Base-by-base conservation (phyloP, 2,329 filamentous ascomycete genomes). In the Akanthomyces uredinophilus region DNA sequence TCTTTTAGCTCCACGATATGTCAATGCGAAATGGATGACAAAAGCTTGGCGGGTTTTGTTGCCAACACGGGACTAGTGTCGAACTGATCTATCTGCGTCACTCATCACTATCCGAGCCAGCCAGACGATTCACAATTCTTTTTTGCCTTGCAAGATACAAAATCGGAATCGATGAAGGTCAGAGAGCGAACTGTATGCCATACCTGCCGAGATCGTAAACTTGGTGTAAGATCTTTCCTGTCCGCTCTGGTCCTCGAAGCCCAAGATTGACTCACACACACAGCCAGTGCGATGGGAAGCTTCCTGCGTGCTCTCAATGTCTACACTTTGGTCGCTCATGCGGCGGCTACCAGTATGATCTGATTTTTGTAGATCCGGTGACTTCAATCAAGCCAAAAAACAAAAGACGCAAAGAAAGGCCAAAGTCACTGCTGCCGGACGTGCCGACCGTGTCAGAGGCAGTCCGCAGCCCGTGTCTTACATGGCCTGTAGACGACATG, bases 251-350 rank as follows among this genome's bases (percentile, higher is more conserved):
- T 63, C 41, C 13, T 11, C 14, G 13, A 47, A 18, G 22, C 13
- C 39, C n/a, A 39, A 44, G 27, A 43, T 18, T 27, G 16, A 55
- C 57, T 54, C 5, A 63, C 20, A 57, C 11, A 54, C 39, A 20
- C 11, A 27, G 16, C 7, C n/a, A 70, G 69, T 70, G 68, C 60
- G 69, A 71, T 39, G 68, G 69, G 24, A 66, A 67, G 22, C 55
- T 56, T 22, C 69, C 69, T 2, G 61, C 65, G 5, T 71, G 69
- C 44, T 66, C 69, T 1, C 69, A 71, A 47, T 71, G 69, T 46
- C 16, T 52, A 13, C 50, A 63, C 10, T 64, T 64, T 8, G 55
- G 64, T 14, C 65, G 64, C 5, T 43, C 63, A 4, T 71, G 69
- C 22, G 66, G 66, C 3, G 69, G 69, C 11, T 71, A 71, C 49